Evolutionary conservation across 306 rosid species (phyloP), one percentile per base, ranked within the genome.

Genomic region (Prunus dulcis): DNA sequence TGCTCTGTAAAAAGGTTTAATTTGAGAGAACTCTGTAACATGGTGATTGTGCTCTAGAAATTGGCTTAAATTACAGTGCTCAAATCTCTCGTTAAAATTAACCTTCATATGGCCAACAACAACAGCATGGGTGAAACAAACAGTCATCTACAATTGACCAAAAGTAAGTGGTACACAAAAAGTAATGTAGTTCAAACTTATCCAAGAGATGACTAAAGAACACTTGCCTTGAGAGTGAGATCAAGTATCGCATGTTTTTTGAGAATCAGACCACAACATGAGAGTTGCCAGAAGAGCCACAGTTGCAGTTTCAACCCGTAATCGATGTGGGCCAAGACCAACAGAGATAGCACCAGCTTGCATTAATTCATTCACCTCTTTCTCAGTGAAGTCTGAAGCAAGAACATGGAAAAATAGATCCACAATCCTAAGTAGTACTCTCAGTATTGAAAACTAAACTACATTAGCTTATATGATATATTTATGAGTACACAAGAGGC

Each of bases 291-390:
- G 72, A 79, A 94, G 89, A 25, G 97, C 90, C 80, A 94, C 83
- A 2, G 98, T 80, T 74, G 98, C 98, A 51, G 97, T 94, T 90
- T 94, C 98, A 51, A 94, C 96, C 66, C 97, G 88, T 22, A 94
- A 87, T 38, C 97, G 95, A 76, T 89, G 88, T 32, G 91, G 88
- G 32, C 98, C 98, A 30, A 94, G 98, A 67, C 93, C 91, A 63
- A 90, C 96, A 50, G 88, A 62, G 22, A 67, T 85, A 69, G 95
- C 97, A 70, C 98, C 98, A 8, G 91, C 96, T 82, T 88, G 92
- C 78, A 67, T 79, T 83, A 92, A 82, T 87, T 84, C 72, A 56
- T 76, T 80, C 73, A 81, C 69, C 86, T 94, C 98, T 67, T 90
- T 92, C 81, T 85, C 89, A 0, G 92, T 94, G 85, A 94, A 94